A percentile compares a stretch with the other conserved stretches of the same genome.
Conservation (phyloP, 805 yeast species). For the Lachancea sp. region DNA sequence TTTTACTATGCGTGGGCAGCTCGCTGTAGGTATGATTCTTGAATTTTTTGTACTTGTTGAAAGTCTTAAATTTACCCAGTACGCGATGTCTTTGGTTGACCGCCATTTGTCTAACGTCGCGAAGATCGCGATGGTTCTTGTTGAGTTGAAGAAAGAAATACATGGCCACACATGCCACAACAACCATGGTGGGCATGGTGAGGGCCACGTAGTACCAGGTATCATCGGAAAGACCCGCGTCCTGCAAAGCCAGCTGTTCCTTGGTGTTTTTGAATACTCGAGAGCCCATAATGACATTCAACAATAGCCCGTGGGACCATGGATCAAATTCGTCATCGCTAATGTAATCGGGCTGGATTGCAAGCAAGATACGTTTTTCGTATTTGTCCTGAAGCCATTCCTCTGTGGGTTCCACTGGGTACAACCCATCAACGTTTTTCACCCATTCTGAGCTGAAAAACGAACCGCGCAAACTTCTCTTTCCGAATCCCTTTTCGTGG, state of each 20-base stretch:
- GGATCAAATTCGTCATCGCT: conserved; percentile 61
- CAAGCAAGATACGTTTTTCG: conserved; percentile 50
- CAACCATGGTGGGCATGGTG: conserved; percentile 61
- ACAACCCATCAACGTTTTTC: conserved; percentile 52
- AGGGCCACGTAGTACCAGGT: conserved; percentile 58
- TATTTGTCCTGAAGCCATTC: conserved; percentile 58
- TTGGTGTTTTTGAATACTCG: conserved; percentile 39
- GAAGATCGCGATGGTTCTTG: conserved; percentile 48
- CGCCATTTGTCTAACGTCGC: conserved; percentile 35
- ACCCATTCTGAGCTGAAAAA: conserved; percentile 74
- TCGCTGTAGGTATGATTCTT: conserved; percentile 38
- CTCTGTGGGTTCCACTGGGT: conserved; percentile 52
- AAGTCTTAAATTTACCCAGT: conserved; percentile 35
- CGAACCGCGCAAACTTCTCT: conserved; percentile 39
- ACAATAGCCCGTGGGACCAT: conserved; percentile 45
- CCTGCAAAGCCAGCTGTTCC: conserved; percentile 37
- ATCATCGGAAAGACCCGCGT: conserved; percentile 40
- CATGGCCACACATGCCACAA: conserved; percentile 54
- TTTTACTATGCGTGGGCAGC: conserved; percentile 34
- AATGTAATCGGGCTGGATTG: conserved; percentile 67
- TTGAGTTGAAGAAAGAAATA: conserved; percentile 56
- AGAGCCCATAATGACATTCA: conserved; percentile 36
- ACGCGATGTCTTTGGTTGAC: conserved; percentile 34
- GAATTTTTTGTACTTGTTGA: conserved; percentile 25
- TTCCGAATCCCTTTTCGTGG: conserved; percentile 51